Base-by-base conservation (phyloP, 208 protist genomes). In the Crithidia expoeki region DNA sequence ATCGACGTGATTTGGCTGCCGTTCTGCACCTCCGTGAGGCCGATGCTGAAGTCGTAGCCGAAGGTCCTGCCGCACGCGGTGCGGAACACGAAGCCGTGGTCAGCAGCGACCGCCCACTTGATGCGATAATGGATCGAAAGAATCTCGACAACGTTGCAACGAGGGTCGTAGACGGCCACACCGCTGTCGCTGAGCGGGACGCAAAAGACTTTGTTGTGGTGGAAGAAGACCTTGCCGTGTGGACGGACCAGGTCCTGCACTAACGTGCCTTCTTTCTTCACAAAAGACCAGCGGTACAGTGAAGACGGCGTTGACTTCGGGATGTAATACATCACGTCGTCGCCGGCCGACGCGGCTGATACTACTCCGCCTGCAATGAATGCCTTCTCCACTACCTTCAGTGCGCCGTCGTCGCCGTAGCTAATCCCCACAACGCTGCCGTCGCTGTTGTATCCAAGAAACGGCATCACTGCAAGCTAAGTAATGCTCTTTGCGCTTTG, bases 11-110 rank as follows among this genome's bases (percentile, higher is more conserved):
- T 27, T 10, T 61, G 51, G n/a, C 59, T 42, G 17, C 46, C 70
- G 32, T 36, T 28, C 12, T 28, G 46, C 49, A 92, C 72, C 19
- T 73, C 67, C 7, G 40, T 79, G 19, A 80, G n/a, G n/a, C 85
- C 85, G 9, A 85, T 61, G 65, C 75, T 93, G 52, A 93, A 92
- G 49, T 92, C 79, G 68, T 83, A 93, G 27, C 78, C 83, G 49
- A 78, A 89, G 12, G 92, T 57, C 34, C 49, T 61, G n/a, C 76
- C 67, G 25, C 62, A 40, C 23, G 53, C 66, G 57, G 76, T 70
- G 4, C 70, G 47, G 64, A 93, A 77, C 6, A 93, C 87, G 80
- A 95, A 93, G 2, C 90, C 90, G 58, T 95, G 81, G 32, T 79
- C 82, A 0, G 81, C 84, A 19, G 81, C 65, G 32, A 85, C 76